phyloP scores from a whole-genome alignment of 2,329 filamentous ascomycete genomes.

The Microsporum canis region DNA sequence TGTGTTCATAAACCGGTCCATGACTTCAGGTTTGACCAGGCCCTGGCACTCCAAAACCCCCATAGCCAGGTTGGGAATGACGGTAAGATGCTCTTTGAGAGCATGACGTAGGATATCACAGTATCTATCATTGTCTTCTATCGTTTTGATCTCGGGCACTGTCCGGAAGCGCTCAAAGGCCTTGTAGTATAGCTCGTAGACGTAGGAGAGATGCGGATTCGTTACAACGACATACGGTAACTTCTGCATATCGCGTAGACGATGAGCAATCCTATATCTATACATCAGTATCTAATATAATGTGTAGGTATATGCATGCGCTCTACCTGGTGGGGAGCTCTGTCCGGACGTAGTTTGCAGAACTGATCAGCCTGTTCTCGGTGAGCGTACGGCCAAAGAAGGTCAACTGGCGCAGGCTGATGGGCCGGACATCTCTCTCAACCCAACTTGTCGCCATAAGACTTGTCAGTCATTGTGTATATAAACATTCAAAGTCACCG shows the following conservation, averaged over 20 bases:
- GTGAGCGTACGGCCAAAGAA: constrained; percentile 93
- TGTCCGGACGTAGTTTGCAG: constrained; percentile 92
- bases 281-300: neutral
- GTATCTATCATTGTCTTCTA: constrained; percentile 81
- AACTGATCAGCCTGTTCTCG: constrained; percentile 77
- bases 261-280: constrained; percentile 63
- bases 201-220: constrained; percentile 86
- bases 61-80: constrained; percentile 90
- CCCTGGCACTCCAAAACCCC: constrained; percentile 84
- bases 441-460: constrained; percentile 61
- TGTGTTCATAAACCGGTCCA: constrained; percentile 92
- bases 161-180: constrained; percentile 89
- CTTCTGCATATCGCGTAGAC: constrained; percentile 92
- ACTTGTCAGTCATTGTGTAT: constrained; percentile 9
- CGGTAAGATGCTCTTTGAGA: constrained; percentile 75
- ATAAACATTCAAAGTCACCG: neutral
- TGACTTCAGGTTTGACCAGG: constrained; percentile 65
- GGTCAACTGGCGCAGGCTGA: constrained; percentile 89
- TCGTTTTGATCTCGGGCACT: constrained; percentile 66
- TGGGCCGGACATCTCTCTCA: constrained; percentile 80
- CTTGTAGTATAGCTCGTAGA: constrained; percentile 92
- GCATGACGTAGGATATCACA: constrained; percentile 71
- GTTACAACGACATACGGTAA: constrained; percentile 90
- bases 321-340: constrained; percentile 72
- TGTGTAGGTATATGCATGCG: neutral